phyloP scores from a whole-genome alignment of 2,329 filamentous ascomycete species.

The Fusarium sp. region DNA sequence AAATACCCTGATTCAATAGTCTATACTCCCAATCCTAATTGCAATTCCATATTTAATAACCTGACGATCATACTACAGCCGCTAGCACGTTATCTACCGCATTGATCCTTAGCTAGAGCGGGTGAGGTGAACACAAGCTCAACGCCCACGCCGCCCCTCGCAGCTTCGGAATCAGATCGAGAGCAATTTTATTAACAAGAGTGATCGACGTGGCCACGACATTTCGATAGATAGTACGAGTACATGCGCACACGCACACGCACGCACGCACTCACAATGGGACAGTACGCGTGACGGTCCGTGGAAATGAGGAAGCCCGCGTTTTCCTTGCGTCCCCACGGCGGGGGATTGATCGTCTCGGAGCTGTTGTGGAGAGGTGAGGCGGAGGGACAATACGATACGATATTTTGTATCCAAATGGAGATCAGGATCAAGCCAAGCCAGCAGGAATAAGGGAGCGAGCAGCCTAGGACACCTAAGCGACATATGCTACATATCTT shows the following conservation, averaged over 20 bases:
- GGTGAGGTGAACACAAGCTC: conserved; percentile 17
- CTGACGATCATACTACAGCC: conserved; percentile 1
- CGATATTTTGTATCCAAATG: not conserved
- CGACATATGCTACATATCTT: not conserved
- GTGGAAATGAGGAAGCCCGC: conserved; percentile 18
- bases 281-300: conserved; percentile 1
- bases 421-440: conserved; percentile 4
- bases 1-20: conserved; percentile 6
- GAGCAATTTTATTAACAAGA: conserved; percentile 5
- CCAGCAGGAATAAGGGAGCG: conserved; percentile 12
- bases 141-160: conserved; percentile 12
- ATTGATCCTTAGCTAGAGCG: conserved; percentile 14
- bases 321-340: conserved; percentile 37
- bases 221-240: conserved; percentile 24
- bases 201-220: conserved; percentile 26
- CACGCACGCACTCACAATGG: no score
- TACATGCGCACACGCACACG: not conserved
- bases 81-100: conserved; percentile 2
- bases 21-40: not conserved
- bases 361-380: conserved; percentile 32
- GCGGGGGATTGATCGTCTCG: conserved; percentile 30
- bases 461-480: conserved; percentile 1
- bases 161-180: conserved; percentile 3
- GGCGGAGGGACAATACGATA: conserved; percentile 8
- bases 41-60: not conserved